Conservation (phyloP, 345 rosid genomes). For the Populus tremula region DNA sequence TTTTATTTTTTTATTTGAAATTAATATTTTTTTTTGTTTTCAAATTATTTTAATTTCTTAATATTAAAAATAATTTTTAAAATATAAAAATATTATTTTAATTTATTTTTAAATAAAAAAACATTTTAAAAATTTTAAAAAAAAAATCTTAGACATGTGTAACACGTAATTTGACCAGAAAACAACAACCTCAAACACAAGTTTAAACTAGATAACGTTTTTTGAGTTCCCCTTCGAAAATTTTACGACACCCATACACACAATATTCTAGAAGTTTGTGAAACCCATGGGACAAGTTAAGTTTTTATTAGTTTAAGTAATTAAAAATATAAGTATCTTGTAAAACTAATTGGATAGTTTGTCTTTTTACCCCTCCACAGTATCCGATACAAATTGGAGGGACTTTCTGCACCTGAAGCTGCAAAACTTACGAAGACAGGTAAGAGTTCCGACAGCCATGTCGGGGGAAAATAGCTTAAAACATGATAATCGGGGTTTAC, state of each 20-base stretch:
- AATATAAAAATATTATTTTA: too few relatives aligned
- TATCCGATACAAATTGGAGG: not conserved
- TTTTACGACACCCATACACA: too few relatives aligned
- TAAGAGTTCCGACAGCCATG: fast-evolving
- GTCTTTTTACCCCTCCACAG: not conserved
- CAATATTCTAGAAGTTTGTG: too few relatives aligned
- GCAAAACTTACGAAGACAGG: not conserved
- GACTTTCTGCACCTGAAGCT: not conserved
- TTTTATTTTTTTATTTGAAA: too few relatives aligned
- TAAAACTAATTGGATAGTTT: not conserved
- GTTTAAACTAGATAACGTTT: not conserved
- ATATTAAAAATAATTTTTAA: too few relatives aligned
- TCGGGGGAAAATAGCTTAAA: not conserved
- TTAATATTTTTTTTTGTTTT: too few relatives aligned
- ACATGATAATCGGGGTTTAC: not conserved
- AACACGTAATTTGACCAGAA: too few relatives aligned
- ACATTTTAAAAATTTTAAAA: too few relatives aligned
- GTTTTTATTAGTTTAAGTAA: not conserved
- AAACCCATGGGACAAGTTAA: not conserved
- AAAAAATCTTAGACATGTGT: too few relatives aligned
- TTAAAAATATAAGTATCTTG: not conserved
- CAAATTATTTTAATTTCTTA: too few relatives aligned
- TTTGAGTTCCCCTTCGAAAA: not conserved
- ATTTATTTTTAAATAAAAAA: too few relatives aligned
- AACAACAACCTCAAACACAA: too few relatives aligned